Percentiles rank a stretch among this genome's conserved stretches.
Evolutionary conservation across 495 filamentous ascomycete genomes (phyloP).

Genomic region (Penicillium argentinense): DNA sequence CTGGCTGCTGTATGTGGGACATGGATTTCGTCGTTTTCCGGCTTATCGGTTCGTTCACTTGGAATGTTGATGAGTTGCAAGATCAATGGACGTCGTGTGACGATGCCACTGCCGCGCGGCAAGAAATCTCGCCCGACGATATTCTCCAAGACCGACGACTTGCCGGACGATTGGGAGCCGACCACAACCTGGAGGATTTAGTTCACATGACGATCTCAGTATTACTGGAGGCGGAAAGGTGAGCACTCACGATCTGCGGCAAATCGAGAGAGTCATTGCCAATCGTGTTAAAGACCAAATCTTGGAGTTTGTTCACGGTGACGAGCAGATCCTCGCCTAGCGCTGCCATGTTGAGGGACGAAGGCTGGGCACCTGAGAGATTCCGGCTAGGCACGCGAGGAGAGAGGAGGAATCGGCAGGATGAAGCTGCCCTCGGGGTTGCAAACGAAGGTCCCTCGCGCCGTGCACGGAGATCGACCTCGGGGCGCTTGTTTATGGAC

Average conservation of each 20-base stretch:
- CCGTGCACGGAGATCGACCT: constrained; percentile 15
- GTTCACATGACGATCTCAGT: too few species aligned
- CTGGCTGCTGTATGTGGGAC: constrained; percentile 68
- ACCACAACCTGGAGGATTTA: constrained; percentile 77
- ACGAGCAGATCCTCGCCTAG: constrained; percentile 90
- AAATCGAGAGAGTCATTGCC: constrained; percentile 97
- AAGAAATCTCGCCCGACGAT: constrained; percentile 98
- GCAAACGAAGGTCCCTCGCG: constrained; percentile 16
- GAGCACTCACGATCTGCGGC: constrained; percentile 85
- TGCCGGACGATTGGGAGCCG: constrained; percentile 96
- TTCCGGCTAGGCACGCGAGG: too few species aligned
- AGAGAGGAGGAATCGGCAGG: constrained; percentile 7
- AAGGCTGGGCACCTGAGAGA: too few species aligned
- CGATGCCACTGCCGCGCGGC: constrained; percentile 93
- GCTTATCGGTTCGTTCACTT: constrained; percentile 67
- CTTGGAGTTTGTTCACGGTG: constrained; percentile 95
- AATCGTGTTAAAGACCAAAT: constrained; percentile 99
- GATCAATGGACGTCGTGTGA: constrained; percentile 90
- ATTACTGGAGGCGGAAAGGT: too few species aligned
- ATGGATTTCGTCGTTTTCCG: constrained; percentile 63
- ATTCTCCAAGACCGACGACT: constrained; percentile 99
- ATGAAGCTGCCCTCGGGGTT: constrained; percentile 12
- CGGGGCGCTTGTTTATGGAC: constrained; percentile 24
- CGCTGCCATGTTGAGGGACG: constrained; percentile 52
- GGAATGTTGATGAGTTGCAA: constrained; percentile 98